Base-by-base conservation (phyloP, 2,329 filamentous ascomycete genomes). In the Nectriaceae sp. region DNA sequence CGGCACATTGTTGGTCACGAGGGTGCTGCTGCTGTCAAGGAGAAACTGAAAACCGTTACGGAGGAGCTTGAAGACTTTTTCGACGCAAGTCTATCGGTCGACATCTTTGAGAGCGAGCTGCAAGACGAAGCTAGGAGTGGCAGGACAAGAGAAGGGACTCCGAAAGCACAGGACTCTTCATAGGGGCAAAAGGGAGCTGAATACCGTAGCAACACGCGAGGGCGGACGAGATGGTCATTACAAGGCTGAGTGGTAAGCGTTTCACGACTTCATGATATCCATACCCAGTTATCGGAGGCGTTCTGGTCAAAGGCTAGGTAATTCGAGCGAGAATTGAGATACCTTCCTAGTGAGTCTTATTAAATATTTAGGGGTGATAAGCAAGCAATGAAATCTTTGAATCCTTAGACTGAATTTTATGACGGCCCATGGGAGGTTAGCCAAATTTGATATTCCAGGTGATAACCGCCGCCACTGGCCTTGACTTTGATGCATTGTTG, bases 31-130 rank as follows among this genome's bases (percentile, higher is more conserved):
- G 89, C 89, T 35, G 93, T 97, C 33, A 95, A 93, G 68, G 94
- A 97, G 72, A 97, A 97, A 72, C 75, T 99, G 47, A 96, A 95
- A 74, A 97, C 91, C 2, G 90, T 97, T 3, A 96, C 90, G 54
- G 92, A 97, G 67, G 94, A 97, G 73, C 74, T 97, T 47, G 94
- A 97, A 68, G 94, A 97, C 59, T 97, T 97, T 69, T 87, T 96
- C 21, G 90, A 96, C 61, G 87, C 91, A 21, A 97, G 91, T 62
- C 78, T 88, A 56, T 87, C 89, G 0, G 91, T 94, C 15, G 92
- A 96, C 66, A 88, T 90, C 21, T 82, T 81, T 51, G 79, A 83
- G 36, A 80, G 73, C 58, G 78, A 81, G 63, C 64, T 82, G 29
- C 76, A 76, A 51, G 70, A 69, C 2, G 79, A 82, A 62, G 79